Evolutionary conservation across 768 basidiomycete genomes (phyloP).

Genomic region (Mrakia gelida): DNA sequence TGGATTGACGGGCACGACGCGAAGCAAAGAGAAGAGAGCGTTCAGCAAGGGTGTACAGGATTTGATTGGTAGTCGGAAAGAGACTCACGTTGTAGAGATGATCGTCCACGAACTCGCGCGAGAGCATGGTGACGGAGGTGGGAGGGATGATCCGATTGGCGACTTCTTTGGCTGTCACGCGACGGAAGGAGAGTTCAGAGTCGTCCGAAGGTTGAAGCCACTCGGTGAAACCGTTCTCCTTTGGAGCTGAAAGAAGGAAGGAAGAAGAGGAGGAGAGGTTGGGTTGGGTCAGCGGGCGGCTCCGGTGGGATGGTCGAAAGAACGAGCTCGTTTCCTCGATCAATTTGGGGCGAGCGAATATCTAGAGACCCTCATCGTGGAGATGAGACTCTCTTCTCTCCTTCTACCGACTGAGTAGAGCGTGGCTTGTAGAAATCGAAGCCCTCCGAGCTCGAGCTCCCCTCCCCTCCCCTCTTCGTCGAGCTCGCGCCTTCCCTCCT

Average conservation of each 20-base stretch:
- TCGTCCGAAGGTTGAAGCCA: background rate
- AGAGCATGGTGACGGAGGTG: constrained; percentile 81
- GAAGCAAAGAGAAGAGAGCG: background rate
- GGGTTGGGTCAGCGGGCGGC: background rate
- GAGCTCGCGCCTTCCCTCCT: background rate
- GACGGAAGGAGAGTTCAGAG: constrained; percentile 41
- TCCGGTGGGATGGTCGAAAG: background rate
- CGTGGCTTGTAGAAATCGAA: too few relatives aligned
- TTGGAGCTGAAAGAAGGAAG: background rate
- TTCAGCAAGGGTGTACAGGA: background rate
- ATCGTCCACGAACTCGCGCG: constrained; percentile 94
- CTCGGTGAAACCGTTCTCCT: background rate
- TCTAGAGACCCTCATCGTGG: too few relatives aligned
- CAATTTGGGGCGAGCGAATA: background rate
- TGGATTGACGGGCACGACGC: constrained; percentile 8
- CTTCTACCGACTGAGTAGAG: too few relatives aligned
- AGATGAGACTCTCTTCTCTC: too few relatives aligned
- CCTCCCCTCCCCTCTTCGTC: background rate
- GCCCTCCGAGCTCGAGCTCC: background rate
- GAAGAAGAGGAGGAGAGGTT: background rate
- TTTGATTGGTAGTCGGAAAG: background rate
- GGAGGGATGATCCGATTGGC: constrained; percentile 60
- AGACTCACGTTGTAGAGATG: constrained; percentile 70
- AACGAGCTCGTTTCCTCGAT: background rate
- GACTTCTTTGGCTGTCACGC: constrained; percentile 68